A percentile compares a stretch with the other conserved stretches of the same genome.
These are phyloP conservation scores for Plasmodium cynomolgi DNA, from an alignment of 169 alveolate species.

Conservation along the genomic window DNA sequence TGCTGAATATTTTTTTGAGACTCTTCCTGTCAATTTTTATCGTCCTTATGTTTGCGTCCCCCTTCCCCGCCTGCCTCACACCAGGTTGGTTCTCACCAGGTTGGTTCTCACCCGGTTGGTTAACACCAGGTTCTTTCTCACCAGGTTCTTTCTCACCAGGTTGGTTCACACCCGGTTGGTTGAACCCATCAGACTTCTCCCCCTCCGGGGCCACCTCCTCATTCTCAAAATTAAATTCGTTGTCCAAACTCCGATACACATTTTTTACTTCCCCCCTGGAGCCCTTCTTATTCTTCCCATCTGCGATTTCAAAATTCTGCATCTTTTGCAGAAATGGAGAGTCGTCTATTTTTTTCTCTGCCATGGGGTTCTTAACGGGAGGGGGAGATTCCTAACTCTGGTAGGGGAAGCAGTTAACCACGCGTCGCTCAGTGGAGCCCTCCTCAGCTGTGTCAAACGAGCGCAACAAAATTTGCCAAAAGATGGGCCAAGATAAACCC, in stretches of 20 bases:
- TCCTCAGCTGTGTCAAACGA: no score
- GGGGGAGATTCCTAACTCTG: not conserved
- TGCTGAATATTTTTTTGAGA: constrained; percentile 56
- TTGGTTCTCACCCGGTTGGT: not conserved
- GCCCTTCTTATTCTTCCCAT: constrained; percentile 11
- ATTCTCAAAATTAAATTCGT: constrained; percentile 60
- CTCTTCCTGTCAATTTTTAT: constrained; percentile 61
- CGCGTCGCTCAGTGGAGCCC: no score
- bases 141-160: not conserved
- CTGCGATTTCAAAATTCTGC: constrained; percentile 62
- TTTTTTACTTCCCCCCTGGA: constrained; percentile 40
- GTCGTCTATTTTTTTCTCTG: constrained; percentile 45
- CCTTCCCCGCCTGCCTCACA: not conserved
- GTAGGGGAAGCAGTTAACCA: not conserved
- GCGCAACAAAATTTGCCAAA: not conserved
- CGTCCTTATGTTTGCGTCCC: constrained; percentile 20
- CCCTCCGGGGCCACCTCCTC: constrained; percentile 22
- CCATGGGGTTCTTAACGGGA: not conserved
- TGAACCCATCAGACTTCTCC: not conserved
- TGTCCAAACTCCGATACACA: constrained; percentile 55
- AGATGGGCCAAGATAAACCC: not conserved
- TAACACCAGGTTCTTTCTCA: not conserved
- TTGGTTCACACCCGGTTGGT: not conserved
- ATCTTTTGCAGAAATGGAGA: constrained; percentile 70
- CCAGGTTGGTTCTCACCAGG: not conserved